phyloP scores from a whole-genome alignment of 2,329 filamentous ascomycete genomes.

The Clonostachys rhizophaga region DNA sequence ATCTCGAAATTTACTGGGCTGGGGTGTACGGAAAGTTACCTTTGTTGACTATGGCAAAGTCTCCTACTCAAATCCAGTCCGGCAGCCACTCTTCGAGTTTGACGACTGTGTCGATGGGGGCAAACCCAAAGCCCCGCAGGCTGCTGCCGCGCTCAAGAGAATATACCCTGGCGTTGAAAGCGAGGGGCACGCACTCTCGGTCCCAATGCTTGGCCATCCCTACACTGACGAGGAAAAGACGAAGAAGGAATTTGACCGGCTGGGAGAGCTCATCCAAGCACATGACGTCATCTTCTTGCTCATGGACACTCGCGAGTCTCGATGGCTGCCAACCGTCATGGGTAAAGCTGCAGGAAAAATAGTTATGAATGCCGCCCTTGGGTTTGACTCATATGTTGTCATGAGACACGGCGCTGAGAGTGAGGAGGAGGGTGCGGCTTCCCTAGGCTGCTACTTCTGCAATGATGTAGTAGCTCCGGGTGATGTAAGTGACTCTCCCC shows the following conservation, averaged over 20 bases:
- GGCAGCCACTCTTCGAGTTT: constrained; percentile 89
- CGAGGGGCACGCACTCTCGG: constrained; percentile 73
- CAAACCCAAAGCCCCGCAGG: constrained; percentile 74
- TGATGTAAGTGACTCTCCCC: constrained; percentile 60
- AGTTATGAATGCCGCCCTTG: constrained; percentile 92
- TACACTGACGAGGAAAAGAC: constrained; percentile 68
- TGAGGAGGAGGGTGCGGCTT: constrained; percentile 49
- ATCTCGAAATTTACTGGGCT: constrained; percentile 85
- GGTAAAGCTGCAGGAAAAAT: constrained; percentile 90
- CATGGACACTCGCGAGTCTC: constrained; percentile 91
- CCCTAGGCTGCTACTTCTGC: constrained; percentile 95
- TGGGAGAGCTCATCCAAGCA: constrained; percentile 70
- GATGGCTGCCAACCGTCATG: constrained; percentile 96
- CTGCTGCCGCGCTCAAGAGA: constrained; percentile 72
- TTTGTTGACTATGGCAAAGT: constrained; percentile 93
- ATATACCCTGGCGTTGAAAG: constrained; percentile 91
- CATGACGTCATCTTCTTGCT: constrained; percentile 95
- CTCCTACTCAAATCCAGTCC: constrained; percentile 93
- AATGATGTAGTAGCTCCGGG: constrained; percentile 94
- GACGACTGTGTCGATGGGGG: constrained; percentile 85
- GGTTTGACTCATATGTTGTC: constrained; percentile 94
- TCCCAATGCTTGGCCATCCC: constrained; percentile 94
- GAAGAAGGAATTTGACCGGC: constrained; percentile 67
- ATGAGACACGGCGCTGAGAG: constrained; percentile 85
- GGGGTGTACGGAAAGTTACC: constrained; percentile 92